Base-by-base conservation (phyloP, 1,139 yeast genomes). In the Candida labiduridarum region DNA sequence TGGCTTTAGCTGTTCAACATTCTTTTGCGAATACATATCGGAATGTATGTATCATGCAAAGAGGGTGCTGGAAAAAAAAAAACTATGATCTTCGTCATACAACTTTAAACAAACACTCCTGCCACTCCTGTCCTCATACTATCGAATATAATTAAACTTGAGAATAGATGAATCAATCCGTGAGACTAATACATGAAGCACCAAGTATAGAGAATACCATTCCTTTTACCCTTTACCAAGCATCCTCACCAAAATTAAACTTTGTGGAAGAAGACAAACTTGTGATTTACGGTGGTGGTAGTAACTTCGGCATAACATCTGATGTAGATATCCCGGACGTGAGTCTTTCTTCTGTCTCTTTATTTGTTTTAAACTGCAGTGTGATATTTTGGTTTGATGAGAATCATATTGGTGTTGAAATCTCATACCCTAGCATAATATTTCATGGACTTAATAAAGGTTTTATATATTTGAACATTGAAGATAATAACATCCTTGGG, bases 191-290 rank as follows among this genome's bases (percentile, higher is more conserved):
- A 40, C 45, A 56, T 48, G 78, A 75, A 49, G 63, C 58, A 43
- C 82, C 82, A 25, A 72, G 66, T 52, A 58, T 65, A 42, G 82
- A 76, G 52, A 76, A 76, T 59, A 76, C 82, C 9, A 66, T 75
- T 12, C 70, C 72, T 4, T 59, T 63, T 14, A 52, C 60, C 12
- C 59, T 64, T 25, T 76, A 71, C 56, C 75, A 66, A 48, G 62
- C 72, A 6, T 71, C 72, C 25, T 70, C 75, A 1, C 82, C 82
- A 1, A 79, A 72, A 25, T 25, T 33, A 44, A 56, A 61, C 42
- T 76, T 71, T 55, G 65, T 74, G 18, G 68, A 63, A 22, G 77
- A 73, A 51, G 81, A 77, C 56, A 74, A 75, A 56, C 64, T 68
- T 52, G 73, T 78, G 29, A 58, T 78, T 9, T 70, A 74, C 53